Conservation (phyloP, 306 rosid genomes). For the Begonia fuchsioides region DNA sequence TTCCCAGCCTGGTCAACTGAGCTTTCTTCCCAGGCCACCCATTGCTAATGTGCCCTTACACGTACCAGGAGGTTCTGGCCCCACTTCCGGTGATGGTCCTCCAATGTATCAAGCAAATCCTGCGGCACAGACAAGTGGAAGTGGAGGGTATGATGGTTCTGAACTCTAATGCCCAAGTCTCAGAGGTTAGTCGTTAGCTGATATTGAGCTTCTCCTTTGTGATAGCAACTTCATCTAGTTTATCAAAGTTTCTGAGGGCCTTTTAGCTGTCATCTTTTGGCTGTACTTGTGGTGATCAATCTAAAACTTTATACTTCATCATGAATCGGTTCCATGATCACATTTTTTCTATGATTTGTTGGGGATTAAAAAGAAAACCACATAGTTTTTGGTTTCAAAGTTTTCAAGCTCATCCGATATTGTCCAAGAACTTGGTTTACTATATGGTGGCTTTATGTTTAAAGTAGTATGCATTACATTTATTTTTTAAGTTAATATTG, state of each 20-base stretch:
- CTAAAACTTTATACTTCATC: too few species aligned
- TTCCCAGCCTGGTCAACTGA: slow-evolving; percentile 24
- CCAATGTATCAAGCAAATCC: slow-evolving; percentile 32
- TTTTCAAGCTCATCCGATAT: too few species aligned
- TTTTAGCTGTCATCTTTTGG: too few species aligned
- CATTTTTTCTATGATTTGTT: too few species aligned
- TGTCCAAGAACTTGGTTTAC: too few species aligned
- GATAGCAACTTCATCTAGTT: background rate
- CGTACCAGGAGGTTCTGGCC: slow-evolving; percentile 22
- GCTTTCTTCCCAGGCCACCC: slow-evolving; percentile 24
- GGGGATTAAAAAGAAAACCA: too few species aligned
- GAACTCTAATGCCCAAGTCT: slow-evolving; percentile 22
- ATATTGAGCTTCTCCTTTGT: background rate
- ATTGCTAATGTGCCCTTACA: slow-evolving; percentile 19
- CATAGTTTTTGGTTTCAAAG: too few species aligned
- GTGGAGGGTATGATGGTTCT: slow-evolving; percentile 35
- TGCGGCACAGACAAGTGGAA: slow-evolving; percentile 19
- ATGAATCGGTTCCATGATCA: too few species aligned
- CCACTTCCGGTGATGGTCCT: slow-evolving; percentile 22
- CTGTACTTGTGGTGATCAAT: too few species aligned
- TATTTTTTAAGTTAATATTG: too few species aligned
- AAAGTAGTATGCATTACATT: too few species aligned
- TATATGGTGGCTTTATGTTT: too few species aligned
- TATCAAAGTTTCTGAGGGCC: background rate
- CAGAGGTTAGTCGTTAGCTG: slow-evolving; percentile 27